Percentiles rank a stretch among this genome's conserved stretches.
Evolutionary conservation across 1,284 basidiomycete genomes (phyloP).

Genomic region (Phlebopus sp.): DNA sequence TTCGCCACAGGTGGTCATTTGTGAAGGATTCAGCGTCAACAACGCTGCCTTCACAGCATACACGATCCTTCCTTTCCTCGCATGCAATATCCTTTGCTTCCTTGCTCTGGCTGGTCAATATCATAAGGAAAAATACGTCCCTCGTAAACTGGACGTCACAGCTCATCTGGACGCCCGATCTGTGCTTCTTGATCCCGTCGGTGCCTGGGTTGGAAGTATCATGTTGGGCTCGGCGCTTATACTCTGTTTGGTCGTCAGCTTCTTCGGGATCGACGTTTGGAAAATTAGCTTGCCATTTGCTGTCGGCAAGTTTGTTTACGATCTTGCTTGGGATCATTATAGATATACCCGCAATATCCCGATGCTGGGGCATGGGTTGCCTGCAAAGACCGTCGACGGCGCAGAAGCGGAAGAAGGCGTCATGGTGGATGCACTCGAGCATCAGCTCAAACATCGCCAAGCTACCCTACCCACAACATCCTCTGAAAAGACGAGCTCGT

Average conservation of each 20-base stretch:
- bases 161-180: slow-evolving; percentile 41
- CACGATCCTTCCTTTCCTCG: slow-evolving; percentile 67
- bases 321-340: slow-evolving; percentile 60
- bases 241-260: slow-evolving; percentile 53
- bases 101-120: slow-evolving; percentile 55
- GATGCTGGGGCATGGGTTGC: slow-evolving; percentile 12
- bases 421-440: neutral
- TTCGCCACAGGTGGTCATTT: slow-evolving; percentile 45
- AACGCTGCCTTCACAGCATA: slow-evolving; percentile 70
- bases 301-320: slow-evolving; percentile 64
- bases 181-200: slow-evolving; percentile 49
- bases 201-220: slow-evolving; percentile 50
- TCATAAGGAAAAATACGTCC: slow-evolving; percentile 49
- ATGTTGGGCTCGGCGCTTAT: slow-evolving; percentile 49
- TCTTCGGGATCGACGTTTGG: slow-evolving; percentile 69
- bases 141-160: slow-evolving; percentile 40
- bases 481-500: neutral
- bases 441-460: neutral
- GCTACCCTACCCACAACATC: neutral
- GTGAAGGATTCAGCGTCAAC: slow-evolving; percentile 60
- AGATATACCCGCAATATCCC: slow-evolving; percentile 33
- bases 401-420: neutral
- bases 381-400: slow-evolving; percentile 3
- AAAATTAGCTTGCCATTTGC: slow-evolving; percentile 90
- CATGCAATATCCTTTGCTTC: slow-evolving; percentile 55